Conservation (phyloP, 805 yeast genomes). For the Metschnikowia hibisci region DNA sequence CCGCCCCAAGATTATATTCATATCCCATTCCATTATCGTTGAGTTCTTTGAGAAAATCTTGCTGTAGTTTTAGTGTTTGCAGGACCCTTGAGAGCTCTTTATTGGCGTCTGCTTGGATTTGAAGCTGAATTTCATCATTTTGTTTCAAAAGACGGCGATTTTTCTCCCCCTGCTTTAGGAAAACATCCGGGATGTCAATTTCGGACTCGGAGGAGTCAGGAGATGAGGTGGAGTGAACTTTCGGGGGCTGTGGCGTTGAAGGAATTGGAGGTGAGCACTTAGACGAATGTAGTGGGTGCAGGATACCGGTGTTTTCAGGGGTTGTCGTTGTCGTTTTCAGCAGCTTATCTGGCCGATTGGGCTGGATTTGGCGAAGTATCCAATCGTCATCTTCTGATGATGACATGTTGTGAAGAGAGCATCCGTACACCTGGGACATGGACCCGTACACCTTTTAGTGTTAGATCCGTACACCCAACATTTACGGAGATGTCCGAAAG, state of each 20-base stretch:
- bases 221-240: neutral
- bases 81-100: conserved; percentile 7
- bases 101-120: conserved; percentile 18
- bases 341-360: neutral
- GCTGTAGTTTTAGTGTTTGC: conserved; percentile 16
- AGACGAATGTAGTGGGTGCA: neutral
- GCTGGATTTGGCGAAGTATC: conserved; percentile 3
- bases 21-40: conserved; percentile 31
- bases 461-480: neutral
- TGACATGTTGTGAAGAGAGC: neutral
- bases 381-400: conserved; percentile 5
- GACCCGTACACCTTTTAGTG: neutral
- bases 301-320: neutral
- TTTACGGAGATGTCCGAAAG: neutral
- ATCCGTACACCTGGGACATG: neutral
- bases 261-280: neutral
- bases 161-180: conserved; percentile 25
- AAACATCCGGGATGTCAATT: conserved; percentile 27
- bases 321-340: neutral
- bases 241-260: neutral
- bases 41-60: conserved; percentile 21
- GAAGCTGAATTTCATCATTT: conserved; percentile 20
- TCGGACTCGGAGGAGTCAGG: neutral
- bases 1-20: conserved; percentile 17
- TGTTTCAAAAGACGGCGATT: conserved; percentile 23